Evolutionary conservation across 371 early-diverging fungal genomes (phyloP), one percentile per base, ranked within the genome.

Genomic region (Mortierella sp.): DNA sequence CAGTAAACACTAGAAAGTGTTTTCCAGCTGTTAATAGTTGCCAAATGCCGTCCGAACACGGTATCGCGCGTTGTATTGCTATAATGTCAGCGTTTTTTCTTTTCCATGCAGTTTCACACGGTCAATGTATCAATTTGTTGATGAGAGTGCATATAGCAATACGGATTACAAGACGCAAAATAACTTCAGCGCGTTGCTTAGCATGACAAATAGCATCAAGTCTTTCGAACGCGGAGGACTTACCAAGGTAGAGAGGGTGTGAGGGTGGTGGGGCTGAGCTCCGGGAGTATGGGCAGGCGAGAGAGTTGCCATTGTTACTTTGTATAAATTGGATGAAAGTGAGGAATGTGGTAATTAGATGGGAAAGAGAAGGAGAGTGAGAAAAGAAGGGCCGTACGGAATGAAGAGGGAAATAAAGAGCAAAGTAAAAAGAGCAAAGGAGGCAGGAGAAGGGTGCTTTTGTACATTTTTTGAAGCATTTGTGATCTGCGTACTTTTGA

Each of bases 181-280:
- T 47, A n/a, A 8, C 6, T 47, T 47, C 7, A 47, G n/a, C 47
- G n/a, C n/a, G n/a, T 8, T 47, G 26, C 13, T 28, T n/a, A 5
- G 28, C n/a, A 55, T 4, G 19, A 10, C 13, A 29, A 58, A 56
- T 28, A 22, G n/a, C 22, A 29, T 7, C 10, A 45, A 15, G 22
- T n/a, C n/a, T 19, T 47, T 32, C 34, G 13, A 53, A n/a, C 7
- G 28, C 35, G 31, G 26, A 12, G 3, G 28, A 58, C 72, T 70
- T 88, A 88, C 89, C 78, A 89, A 70, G 61, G 89, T 88, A 40
- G 89, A 89, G 35, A 88, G 84, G 15, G 89, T 88, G 55, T 88
- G 89, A 37, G 89, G 89, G 64, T 89, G 89, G 65, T 86, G 86
- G 37, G 66, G 68, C 64, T 68, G 65, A 5, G 49, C 61, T 2